Percentiles rank a stretch among this genome's conserved stretches.
phyloP scores from a whole-genome alignment of 1,284 basidiomycete species.

The Ustanciosporium gigantosporum region DNA sequence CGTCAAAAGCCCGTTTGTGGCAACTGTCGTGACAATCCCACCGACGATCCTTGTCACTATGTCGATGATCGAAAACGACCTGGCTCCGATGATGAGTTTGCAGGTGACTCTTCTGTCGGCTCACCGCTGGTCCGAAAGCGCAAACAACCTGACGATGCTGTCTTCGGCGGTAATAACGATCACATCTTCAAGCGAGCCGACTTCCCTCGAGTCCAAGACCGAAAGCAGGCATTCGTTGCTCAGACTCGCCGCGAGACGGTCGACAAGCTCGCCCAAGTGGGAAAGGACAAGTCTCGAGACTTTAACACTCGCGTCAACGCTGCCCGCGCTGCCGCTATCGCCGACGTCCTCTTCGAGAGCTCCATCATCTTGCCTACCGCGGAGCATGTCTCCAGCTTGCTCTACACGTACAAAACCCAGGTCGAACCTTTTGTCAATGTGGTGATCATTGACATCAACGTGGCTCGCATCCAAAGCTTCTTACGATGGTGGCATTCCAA shows the following conservation, averaged over 20 bases:
- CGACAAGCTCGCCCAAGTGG: slow-evolving; percentile 36
- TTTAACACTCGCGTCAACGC: slow-evolving; percentile 47
- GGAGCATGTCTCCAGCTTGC: slow-evolving; percentile 31
- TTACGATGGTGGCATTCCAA: slow-evolving; percentile 52
- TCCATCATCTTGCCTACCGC: slow-evolving; percentile 37
- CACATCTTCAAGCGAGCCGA: slow-evolving; percentile 31
- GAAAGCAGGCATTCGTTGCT: slow-evolving; percentile 22
- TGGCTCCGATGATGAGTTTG: slow-evolving; percentile 29
- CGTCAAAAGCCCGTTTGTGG: slow-evolving; percentile 49
- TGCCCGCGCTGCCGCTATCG: slow-evolving; percentile 49
- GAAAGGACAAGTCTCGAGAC: slow-evolving; percentile 30
- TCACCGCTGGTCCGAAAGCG: slow-evolving; percentile 38
- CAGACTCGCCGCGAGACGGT: slow-evolving; percentile 31
- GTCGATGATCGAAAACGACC: slow-evolving; percentile 41
- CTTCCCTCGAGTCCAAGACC: slow-evolving; percentile 27
- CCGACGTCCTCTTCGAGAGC: slow-evolving; percentile 41
- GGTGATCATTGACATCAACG: slow-evolving; percentile 47
- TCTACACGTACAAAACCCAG: slow-evolving; percentile 45
- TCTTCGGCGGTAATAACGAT: slow-evolving; percentile 1
- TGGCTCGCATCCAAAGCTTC: slow-evolving; percentile 45
- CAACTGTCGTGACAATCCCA: slow-evolving; percentile 42
- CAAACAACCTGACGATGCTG: slow-evolving; percentile 24
- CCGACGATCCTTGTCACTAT: slow-evolving; percentile 43
- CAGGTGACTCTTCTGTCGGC: slow-evolving; percentile 28
- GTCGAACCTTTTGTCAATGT: slow-evolving; percentile 47